A percentile compares a stretch with the other conserved stretches of the same genome.
Conservation (phyloP, 371 early-diverging fungal genomes). For the Dentiscutata heterogama region DNA sequence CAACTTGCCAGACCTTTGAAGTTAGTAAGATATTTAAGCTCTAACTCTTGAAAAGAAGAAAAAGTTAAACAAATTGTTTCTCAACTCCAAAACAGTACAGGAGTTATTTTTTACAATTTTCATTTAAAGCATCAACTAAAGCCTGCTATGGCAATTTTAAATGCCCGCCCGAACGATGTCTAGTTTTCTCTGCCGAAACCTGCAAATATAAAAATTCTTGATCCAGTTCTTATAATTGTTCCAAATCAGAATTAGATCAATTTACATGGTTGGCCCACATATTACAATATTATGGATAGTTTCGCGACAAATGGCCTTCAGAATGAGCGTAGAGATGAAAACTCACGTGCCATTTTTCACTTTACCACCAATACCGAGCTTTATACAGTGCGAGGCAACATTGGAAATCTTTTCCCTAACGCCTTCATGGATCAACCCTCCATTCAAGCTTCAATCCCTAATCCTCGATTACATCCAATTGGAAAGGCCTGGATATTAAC, state of each 20-base stretch:
- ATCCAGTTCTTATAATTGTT: conserved; percentile 24
- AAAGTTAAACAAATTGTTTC: too few species aligned
- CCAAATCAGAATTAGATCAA: conserved; percentile 30
- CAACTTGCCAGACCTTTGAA: too few species aligned
- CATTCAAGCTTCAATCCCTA: background rate
- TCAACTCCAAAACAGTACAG: too few species aligned
- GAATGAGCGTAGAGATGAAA: conserved; percentile 25
- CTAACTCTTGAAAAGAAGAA: too few species aligned
- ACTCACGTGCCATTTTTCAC: conserved; percentile 26
- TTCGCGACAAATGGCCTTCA: conserved; percentile 25
- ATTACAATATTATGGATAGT: conserved; percentile 14
- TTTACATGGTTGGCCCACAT: background rate
- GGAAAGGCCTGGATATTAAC: conserved; percentile 13
- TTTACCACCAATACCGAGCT: background rate
- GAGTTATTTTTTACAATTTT: too few species aligned
- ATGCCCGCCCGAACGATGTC: too few species aligned
- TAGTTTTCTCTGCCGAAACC: too few species aligned
- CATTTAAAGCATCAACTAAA: too few species aligned
- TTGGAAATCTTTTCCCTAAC: background rate
- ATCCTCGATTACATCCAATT: background rate
- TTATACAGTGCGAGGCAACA: background rate
- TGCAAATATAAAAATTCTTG: background rate
- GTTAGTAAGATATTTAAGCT: too few species aligned
- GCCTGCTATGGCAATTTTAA: too few species aligned
- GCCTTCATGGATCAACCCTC: background rate